Base-by-base conservation (phyloP, 495 filamentous ascomycete genomes). In the Clohesyomyces aquaticus region DNA sequence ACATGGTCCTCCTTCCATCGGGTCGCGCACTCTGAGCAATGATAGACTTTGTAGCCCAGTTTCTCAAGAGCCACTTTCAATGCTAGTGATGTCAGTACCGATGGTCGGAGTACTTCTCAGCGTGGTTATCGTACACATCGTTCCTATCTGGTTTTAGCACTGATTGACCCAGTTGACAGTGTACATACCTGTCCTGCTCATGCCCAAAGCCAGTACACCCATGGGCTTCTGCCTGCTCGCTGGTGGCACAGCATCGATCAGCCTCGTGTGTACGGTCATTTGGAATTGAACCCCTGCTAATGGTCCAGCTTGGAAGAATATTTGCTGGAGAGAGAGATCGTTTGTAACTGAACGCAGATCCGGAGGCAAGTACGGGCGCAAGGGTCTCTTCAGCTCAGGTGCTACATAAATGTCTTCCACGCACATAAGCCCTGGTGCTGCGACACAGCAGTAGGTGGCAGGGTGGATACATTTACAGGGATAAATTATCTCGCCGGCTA, bases 171-270 rank as follows among this genome's bases (percentile, higher is more conserved):
- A 55, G n/a, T 3, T 26, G 41, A 21, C 10, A 41, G 16, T 10
- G 4, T 18, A 55, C 51, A 38, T 8, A 55, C 59, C 59, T 23
- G 59, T 62, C n/a, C 59, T 62, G 25, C 59, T 62, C 3, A 62
- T 29, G 2, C 59, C 59, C 11, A 62, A 27, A 54, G 35, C 49
- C 19, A 62, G 28, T 6, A 61, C 48, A 12, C 28, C 48, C 58
- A 61, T 61, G 2, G 47, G 47, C 48, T 61, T 61, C 16, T 43
- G 14, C 49, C 58, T 52, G 8, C 29, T 61, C 11, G 58, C 48
- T 6, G 58, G 47, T 9, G 58, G 58, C 1, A 61, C 27, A 18
- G 49, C 28, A 46, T 61, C 58, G 18, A 61, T 61, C 27, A 61
- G 58, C 28, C 58, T 52, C 21, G 45, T 4, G 21, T 46, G 32